A percentile compares a stretch with the other conserved stretches of the same genome.
These are phyloP conservation scores for Ogataea ramenticola DNA, from an alignment of 805 yeast species.

Conservation along the genomic window DNA sequence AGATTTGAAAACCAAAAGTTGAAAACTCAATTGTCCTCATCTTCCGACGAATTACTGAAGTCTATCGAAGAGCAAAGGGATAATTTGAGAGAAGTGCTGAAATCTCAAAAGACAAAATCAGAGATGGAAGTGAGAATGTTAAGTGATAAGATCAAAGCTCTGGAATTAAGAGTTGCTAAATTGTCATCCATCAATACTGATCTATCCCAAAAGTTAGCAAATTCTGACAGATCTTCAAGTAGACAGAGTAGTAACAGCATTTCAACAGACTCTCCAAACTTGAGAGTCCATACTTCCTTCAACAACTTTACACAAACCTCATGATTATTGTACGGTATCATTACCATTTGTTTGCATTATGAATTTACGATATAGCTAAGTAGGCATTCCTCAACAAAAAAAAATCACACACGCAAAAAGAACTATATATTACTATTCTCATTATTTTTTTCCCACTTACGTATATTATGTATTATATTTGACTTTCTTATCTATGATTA, in stretches of 20 bases:
- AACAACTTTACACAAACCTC: conserved; percentile 1
- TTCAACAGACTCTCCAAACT: conserved; percentile 8
- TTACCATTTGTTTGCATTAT: background rate
- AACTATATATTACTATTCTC: no score
- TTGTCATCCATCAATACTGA: conserved; percentile 9
- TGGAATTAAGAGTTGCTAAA: conserved; percentile 17
- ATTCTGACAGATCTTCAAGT: no score
- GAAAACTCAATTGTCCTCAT: conserved; percentile 24
- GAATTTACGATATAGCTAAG: no score
- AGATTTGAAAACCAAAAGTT: conserved; percentile 24
- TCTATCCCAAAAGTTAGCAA: conserved; percentile 5
- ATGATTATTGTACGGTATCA: background rate
- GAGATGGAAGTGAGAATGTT: conserved; percentile 19
- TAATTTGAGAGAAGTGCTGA: conserved; percentile 23
- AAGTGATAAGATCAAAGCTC: conserved; percentile 16
- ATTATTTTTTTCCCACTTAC: no score
- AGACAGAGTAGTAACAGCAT: background rate
- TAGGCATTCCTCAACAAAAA: no score
- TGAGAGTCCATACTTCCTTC: conserved; percentile 11
- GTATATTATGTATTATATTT: no score
- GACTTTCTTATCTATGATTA: no score
- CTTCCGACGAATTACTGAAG: background rate
- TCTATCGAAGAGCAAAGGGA: conserved; percentile 19
- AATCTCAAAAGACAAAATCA: conserved; percentile 18
- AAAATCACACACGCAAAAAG: no score